Evolutionary conservation across 495 filamentous ascomycete genomes (phyloP).

Genomic region (Aspergillus hancockii): DNA sequence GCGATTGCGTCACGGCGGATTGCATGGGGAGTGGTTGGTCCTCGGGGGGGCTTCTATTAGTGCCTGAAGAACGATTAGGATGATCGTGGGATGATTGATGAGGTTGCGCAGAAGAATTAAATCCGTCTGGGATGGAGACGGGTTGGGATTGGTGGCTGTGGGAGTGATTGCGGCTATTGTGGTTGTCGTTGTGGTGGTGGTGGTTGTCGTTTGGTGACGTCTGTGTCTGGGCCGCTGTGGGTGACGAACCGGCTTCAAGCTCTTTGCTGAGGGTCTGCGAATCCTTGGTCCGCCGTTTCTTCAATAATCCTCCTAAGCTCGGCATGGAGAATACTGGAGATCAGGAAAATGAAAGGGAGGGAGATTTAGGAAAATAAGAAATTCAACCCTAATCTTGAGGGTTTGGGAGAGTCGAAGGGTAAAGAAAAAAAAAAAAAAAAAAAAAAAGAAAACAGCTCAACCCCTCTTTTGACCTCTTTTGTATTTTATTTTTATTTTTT

Average conservation of each 20-base stretch:
- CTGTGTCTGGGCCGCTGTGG: conserved; percentile 48
- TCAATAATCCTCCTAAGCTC: conserved; percentile 73
- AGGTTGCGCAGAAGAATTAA: conserved; percentile 7
- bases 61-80: conserved; percentile 24
- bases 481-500: conserved; percentile 1
- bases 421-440: conserved; percentile 10
- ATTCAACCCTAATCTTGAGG: conserved; percentile 2
- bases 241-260: conserved; percentile 55
- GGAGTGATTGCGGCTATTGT: conserved; percentile 31
- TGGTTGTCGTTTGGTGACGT: conserved; percentile 46
- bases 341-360: neutral
- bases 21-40: conserved; percentile 43
- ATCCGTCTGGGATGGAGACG: conserved; percentile 17
- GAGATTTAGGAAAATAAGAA: conserved; percentile 12
- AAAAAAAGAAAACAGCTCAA: neutral
- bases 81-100: conserved; percentile 16
- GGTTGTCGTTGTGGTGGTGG: conserved; percentile 30
- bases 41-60: conserved; percentile 21
- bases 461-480: conserved; percentile 14
- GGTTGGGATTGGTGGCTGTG: conserved; percentile 22
- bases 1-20: conserved; percentile 35
- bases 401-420: neutral
- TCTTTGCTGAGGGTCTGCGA: conserved; percentile 56
- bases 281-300: conserved; percentile 97
- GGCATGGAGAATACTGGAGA: conserved; percentile 39